Base-by-base conservation (phyloP, 768 basidiomycete genomes). In the Glaciozyma martinii region DNA sequence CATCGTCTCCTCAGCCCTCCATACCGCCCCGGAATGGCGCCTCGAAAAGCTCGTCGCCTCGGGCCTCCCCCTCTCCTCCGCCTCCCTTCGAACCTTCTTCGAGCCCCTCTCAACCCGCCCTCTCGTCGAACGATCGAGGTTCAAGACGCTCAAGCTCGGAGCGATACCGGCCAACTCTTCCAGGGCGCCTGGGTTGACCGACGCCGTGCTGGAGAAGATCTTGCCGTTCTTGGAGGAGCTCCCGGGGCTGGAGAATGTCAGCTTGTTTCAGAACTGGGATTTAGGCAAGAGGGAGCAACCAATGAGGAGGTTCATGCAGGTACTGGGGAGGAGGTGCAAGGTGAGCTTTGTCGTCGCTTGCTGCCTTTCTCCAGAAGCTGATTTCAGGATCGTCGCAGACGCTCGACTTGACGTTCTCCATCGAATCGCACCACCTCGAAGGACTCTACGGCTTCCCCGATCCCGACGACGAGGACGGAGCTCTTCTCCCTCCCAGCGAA, bases 31-130 rank as follows among this genome's bases (percentile, higher is more conserved):
- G 0, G 50, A 9, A 1, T 65, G 65, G 65, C 47, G 57, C 1
- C 64, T 73, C 52, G 64, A 58, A 33, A 73, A 73, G 53, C 65
- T 73, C 59, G 63, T 66, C 44, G 61, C 66, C 16, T 71, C 71
- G 4, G 71, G 71, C 8, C 50, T 73, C 23, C 66, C 65, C 1
- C 50, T 73, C 16, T 49, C 71, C 18, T 60, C 57, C 12, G 56
- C 61, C 3, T 46, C 71, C 6, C 55, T 73, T 13, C 59, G 62
- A 12, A 61, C 65, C 27, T 71, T 73, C 62, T 72, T 73, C 52
- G 40, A 32, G 10, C 61, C 66, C 0, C 63, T 70, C n/a, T 30
- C 69, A 0, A 43, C 49, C 15, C 40, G 70, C 3, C 50, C 64
- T 0, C 33, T 23, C 1, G 56, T 57, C 5, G 59, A 71, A 47